Conservation (phyloP, 495 filamentous ascomycete species). For the Emericellopsis terricola region DNA sequence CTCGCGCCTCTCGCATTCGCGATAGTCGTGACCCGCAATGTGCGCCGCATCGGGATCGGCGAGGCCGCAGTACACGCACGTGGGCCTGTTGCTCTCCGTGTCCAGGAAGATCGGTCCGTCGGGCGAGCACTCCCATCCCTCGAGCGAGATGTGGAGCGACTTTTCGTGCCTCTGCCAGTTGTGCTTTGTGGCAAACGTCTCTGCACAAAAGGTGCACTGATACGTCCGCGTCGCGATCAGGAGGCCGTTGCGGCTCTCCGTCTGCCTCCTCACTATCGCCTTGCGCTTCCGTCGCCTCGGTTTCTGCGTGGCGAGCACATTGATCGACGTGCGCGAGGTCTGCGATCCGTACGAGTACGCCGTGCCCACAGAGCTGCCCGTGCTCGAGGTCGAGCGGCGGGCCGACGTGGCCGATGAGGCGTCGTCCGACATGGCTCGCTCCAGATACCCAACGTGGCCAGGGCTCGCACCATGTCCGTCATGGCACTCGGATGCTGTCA, state of each 20-base stretch:
- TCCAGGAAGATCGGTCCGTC: neutral
- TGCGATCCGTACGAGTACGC: slow-evolving; percentile 54
- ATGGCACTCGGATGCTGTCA: slow-evolving; percentile 5
- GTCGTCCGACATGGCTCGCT: slow-evolving; percentile 25
- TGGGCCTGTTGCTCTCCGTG: slow-evolving; percentile 13
- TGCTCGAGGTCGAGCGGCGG: slow-evolving; percentile 17
- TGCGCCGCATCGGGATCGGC: slow-evolving; percentile 26
- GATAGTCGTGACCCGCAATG: slow-evolving; percentile 38
- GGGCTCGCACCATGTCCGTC: no score
- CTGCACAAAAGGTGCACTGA: slow-evolving; percentile 62
- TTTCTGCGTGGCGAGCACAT: slow-evolving; percentile 34
- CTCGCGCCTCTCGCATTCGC: slow-evolving; percentile 33
- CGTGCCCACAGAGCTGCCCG: no score
- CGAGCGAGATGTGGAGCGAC: slow-evolving; percentile 34
- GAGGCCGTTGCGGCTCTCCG: no score
- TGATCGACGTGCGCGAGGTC: slow-evolving; percentile 44
- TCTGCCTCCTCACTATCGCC: no score
- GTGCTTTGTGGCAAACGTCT: slow-evolving; percentile 52
- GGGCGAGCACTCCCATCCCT: neutral
- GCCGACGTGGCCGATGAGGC: slow-evolving; percentile 48
- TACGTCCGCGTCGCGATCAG: slow-evolving; percentile 19
- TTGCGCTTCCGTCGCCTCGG: slow-evolving; percentile 47
- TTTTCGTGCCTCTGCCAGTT: slow-evolving; percentile 63
- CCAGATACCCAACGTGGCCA: no score
- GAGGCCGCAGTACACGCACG: slow-evolving; percentile 36